These are phyloP conservation scores for Monilinia aucupariae DNA, from an alignment of 2,329 filamentous ascomycete genomes.

Conservation along the genomic window DNA sequence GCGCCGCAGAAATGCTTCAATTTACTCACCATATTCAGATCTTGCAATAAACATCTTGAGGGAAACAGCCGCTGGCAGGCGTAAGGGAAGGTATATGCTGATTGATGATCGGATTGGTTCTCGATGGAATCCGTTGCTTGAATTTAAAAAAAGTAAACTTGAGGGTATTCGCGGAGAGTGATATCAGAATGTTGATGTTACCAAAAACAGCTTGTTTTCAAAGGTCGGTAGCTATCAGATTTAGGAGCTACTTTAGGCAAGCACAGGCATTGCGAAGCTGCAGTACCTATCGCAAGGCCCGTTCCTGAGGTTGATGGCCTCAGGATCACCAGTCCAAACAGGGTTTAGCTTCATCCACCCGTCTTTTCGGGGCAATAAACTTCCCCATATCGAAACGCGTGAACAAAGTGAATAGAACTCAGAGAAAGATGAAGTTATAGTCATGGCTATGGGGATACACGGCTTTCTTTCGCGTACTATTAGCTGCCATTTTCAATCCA, in stretches of 20 bases:
- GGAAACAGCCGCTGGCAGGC: constrained; percentile 33
- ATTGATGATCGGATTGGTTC: background rate
- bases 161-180: constrained; percentile 3
- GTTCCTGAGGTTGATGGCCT: constrained; percentile 12
- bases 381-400: constrained; percentile 16
- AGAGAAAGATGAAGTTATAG: constrained; percentile 9
- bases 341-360: constrained; percentile 11
- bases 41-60: constrained; percentile 97
- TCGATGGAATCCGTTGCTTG: background rate
- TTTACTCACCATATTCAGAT: constrained; percentile 90
- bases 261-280: constrained; percentile 19
- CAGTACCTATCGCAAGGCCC: background rate
- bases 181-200: constrained; percentile 14
- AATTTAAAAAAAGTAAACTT: background rate
- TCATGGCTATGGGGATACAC: constrained; percentile 11
- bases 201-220: constrained; percentile 10
- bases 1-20: constrained; percentile 16
- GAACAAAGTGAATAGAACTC: background rate
- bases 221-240: constrained; percentile 16
- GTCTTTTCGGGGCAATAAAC: constrained; percentile 8
- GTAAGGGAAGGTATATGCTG: background rate
- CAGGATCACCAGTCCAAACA: background rate
- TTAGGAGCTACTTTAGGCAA: constrained; percentile 17
- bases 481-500: constrained; percentile 5
- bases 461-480: constrained; percentile 9